Base-by-base conservation (phyloP, 176 grass and related monocot genomes). In the Musa schizocarpa region DNA sequence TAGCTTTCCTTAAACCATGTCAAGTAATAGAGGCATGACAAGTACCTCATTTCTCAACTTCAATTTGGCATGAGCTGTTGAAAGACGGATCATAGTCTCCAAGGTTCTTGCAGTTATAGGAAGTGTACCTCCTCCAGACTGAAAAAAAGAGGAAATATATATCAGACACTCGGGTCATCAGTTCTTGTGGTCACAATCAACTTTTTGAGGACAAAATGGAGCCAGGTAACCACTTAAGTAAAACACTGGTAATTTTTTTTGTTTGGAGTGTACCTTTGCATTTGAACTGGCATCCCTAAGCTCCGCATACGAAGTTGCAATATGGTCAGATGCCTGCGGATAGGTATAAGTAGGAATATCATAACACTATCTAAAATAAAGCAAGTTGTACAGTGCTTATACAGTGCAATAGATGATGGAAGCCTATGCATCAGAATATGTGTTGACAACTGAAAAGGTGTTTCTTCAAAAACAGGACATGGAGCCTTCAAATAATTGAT, bases 91-190 rank as follows among this genome's bases (percentile, higher is more conserved):
- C 82, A 99, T 99, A 55, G 95, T 99, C 80, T 99, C 95, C 80
- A 99, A 76, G 72, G 95, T 99, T 84, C 95, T 99, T 8, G 95
- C 90, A 74, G 95, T 99, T 56, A 99, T 99, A 82, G 95, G 90
- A 87, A 99, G 88, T 20, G 95, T 99, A 66, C 94, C 94, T 74
- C 89, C 92, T 77, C 94, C 95, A 63, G 79, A 61, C 95, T 98
- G 54, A 13, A 63, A 83, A 87, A 76, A 70, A 76, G 34, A 43
- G 34, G 34, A 43, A 82, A 83, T 12, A 61, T 14, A 73, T 26
- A 81, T 79, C 63, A 55, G 78, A 1, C 59, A 25, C 78, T 43
- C 55, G 84, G 59, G n/a, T 21, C 52, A 29, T 1, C 49, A 65
- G 4, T 43, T 43, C 34, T 43, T 43, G 34, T 43, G 34, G 34